Conservation (phyloP, 192 early-diverging fungal species). For the Backusella tuberculispora region DNA sequence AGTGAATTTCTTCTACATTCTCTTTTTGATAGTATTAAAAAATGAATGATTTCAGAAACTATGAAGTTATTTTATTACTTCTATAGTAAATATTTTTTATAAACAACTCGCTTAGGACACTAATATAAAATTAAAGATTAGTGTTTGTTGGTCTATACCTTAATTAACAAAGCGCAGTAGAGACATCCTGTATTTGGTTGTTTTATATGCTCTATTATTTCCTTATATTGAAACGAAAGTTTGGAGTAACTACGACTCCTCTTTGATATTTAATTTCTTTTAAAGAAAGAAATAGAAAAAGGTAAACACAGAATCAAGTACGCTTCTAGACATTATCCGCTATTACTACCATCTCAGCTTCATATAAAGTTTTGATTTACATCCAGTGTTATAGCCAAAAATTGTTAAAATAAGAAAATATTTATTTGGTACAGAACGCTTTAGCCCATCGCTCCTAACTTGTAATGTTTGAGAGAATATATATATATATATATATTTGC, state of each 20-base stretch:
- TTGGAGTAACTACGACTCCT: background rate
- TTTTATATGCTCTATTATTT: background rate
- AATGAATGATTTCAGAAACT: background rate
- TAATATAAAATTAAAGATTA: background rate
- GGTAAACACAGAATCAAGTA: too few species aligned
- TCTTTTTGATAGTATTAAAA: background rate
- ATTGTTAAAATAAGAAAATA: too few species aligned
- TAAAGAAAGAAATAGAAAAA: background rate
- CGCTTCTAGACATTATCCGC: too few species aligned
- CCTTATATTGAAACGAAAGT: background rate
- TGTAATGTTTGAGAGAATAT: too few species aligned
- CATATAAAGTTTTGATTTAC: too few species aligned
- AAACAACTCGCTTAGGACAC: background rate
- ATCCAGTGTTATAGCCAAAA: too few species aligned
- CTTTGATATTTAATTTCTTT: background rate
- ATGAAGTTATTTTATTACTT: background rate
- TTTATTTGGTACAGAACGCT: too few species aligned
- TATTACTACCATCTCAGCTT: too few species aligned
- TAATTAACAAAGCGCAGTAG: slow-evolving; percentile 10
- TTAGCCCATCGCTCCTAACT: too few species aligned
- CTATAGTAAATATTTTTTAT: background rate
- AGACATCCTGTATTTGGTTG: background rate
- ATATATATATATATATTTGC: too few species aligned
- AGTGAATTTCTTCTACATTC: too few species aligned
- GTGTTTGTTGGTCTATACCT: background rate